phyloP scores from a whole-genome alignment of 331 rosid species.

The Rosa hybrid region DNA sequence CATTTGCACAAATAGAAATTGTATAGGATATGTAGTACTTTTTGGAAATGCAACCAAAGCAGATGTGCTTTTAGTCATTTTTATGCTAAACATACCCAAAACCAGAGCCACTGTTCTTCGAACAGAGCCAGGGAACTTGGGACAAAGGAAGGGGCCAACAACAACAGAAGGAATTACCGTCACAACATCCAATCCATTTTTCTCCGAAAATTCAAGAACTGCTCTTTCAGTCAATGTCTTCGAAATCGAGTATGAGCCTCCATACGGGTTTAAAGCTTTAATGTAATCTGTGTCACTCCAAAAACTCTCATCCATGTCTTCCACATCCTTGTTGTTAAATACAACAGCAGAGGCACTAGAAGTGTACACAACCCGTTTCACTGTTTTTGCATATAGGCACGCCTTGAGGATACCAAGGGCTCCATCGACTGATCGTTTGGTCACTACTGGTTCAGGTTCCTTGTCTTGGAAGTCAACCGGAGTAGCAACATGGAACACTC shows the following conservation, averaged over 20 bases:
- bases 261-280: background rate
- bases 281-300: constrained; percentile 59
- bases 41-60: background rate
- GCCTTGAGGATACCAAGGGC: constrained; percentile 51
- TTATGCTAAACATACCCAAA: constrained; percentile 32
- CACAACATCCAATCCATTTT: constrained; percentile 63
- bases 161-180: constrained; percentile 51
- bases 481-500: constrained; percentile 63
- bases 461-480: constrained; percentile 36
- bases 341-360: constrained; percentile 44
- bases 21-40: no score
- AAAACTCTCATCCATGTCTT: constrained; percentile 40
- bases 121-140: constrained; percentile 51
- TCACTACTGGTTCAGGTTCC: constrained; percentile 43
- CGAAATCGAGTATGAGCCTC: constrained; percentile 33
- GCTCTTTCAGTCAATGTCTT: constrained; percentile 59
- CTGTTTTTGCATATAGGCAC: constrained; percentile 45
- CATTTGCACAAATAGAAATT: no score
- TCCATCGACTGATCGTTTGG: constrained; percentile 49
- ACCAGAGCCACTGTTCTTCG: constrained; percentile 18
- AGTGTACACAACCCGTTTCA: constrained; percentile 66
- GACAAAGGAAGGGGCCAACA: constrained; percentile 62
- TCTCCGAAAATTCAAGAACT: constrained; percentile 51
- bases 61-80: background rate
- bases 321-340: constrained; percentile 1